Evolutionary conservation across 2,329 filamentous ascomycete genomes (phyloP).

Genomic region (Pyrenophora tritici-repentis): DNA sequence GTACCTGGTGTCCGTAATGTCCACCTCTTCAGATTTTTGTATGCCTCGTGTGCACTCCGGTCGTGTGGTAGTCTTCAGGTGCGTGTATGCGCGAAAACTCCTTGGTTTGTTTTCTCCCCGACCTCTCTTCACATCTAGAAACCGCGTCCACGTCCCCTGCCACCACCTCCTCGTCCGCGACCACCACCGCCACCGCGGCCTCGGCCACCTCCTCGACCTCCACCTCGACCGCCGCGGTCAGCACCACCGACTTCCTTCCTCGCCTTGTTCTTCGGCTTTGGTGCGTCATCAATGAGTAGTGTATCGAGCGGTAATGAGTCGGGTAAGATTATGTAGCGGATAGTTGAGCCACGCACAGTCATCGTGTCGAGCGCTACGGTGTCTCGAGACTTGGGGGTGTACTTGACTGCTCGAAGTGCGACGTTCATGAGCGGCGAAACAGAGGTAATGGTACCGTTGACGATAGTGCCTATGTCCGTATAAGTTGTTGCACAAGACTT

Average conservation of each 20-base stretch:
- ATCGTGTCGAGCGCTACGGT: conserved; percentile 90
- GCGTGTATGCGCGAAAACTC: conserved; percentile 3
- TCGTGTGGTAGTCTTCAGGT: conserved; percentile 2
- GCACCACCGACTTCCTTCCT: conserved; percentile 76
- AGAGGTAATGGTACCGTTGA: conserved; percentile 95
- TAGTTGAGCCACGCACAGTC: conserved; percentile 94
- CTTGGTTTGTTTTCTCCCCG: conserved; percentile 8
- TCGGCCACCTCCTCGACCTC: conserved; percentile 46
- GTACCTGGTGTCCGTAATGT: conserved; percentile 20
- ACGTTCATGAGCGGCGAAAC: conserved; percentile 99
- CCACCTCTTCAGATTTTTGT: conserved; percentile 20
- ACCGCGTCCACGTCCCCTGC: conserved; percentile 47
- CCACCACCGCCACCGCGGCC: conserved; percentile 48
- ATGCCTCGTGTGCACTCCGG: conserved; percentile 4
- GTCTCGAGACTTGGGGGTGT: conserved; percentile 88
- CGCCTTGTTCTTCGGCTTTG: conserved; percentile 99
- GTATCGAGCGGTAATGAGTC: conserved; percentile 95
- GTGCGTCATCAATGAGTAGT: conserved; percentile 91
- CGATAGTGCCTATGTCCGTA: conserved; percentile 73
- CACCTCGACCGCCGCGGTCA: conserved; percentile 49
- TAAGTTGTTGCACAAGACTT: neutral
- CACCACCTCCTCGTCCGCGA: conserved; percentile 49
- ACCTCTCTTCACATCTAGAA: conserved; percentile 20
- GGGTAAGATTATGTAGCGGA: conserved; percentile 95
- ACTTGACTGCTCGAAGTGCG: conserved; percentile 91